Conservation (phyloP, 2,329 filamentous ascomycete genomes). For the Scytalidium lignicola region DNA sequence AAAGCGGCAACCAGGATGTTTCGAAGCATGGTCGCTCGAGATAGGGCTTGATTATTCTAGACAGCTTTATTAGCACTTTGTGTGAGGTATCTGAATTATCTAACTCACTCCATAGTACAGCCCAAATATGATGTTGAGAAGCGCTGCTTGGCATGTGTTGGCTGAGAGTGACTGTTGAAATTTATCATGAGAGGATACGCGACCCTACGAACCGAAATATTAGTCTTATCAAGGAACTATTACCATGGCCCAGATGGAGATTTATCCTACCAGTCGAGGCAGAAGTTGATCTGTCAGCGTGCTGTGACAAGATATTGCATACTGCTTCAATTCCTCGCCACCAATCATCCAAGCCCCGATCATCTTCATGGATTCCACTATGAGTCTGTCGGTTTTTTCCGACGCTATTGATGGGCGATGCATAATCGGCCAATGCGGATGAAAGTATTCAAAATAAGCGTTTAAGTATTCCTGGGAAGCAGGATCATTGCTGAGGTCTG, state of each 20-base stretch:
- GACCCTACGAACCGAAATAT: slow-evolving; percentile 7
- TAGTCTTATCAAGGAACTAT: neutral
- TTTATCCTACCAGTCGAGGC: slow-evolving; percentile 16
- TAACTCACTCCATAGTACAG: slow-evolving; percentile 22
- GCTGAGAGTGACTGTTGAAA: slow-evolving; percentile 14
- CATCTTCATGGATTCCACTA: slow-evolving; percentile 31
- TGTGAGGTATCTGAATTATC: neutral
- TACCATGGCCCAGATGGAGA: too few species aligned
- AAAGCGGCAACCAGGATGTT: slow-evolving; percentile 30
- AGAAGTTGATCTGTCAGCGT: slow-evolving; percentile 24
- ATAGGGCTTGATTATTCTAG: slow-evolving; percentile 29
- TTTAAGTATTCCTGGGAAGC: slow-evolving; percentile 16
- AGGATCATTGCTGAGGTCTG: slow-evolving; percentile 11
- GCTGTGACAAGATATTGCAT: slow-evolving; percentile 28
- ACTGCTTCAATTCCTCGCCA: slow-evolving; percentile 20
- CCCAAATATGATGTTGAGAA: slow-evolving; percentile 36
- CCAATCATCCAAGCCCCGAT: slow-evolving; percentile 34
- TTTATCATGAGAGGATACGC: slow-evolving; percentile 25
- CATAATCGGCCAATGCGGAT: slow-evolving; percentile 37
- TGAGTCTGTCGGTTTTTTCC: slow-evolving; percentile 22
- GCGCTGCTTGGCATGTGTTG: slow-evolving; percentile 27
- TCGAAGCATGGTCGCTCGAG: slow-evolving; percentile 29
- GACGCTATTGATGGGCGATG: slow-evolving; percentile 32
- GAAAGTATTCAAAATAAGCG: slow-evolving; percentile 35
- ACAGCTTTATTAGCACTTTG: neutral